Evolutionary conservation across 768 basidiomycete species (phyloP), one percentile per base, ranked within the genome.

Genomic region (Suillus hirtellus): DNA sequence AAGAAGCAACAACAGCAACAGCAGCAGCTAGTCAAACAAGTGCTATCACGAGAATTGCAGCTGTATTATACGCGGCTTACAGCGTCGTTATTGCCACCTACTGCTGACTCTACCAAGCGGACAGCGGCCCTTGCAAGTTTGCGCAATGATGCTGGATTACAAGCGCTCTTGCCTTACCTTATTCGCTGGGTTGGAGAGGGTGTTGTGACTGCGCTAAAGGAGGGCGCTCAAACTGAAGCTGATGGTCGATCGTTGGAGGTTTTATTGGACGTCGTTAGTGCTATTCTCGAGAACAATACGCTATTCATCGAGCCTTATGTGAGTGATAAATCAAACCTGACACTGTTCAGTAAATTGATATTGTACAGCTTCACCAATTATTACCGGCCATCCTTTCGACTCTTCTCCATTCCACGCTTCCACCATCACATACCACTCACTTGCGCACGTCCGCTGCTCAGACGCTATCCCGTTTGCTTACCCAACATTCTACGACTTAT

Each of bases 251-350:
- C 87, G 8, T 80, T 99, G 2, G 92, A 92, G 65, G 88, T 94
- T 35, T 78, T 95, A 64, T 77, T 99, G 65, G 93, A 95, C 65
- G 92, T 93, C 19, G 86, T 95, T 49, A 83, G 89, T 63, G 92
- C 95, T 2, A 80, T 98, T 15, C 77, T 97, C 56, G 90, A 92
- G 61, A 99, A 99, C 74, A 79, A 83, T 37, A 90, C 92, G 0
- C 79, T 99, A 6, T 98, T 98, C 72, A 87, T 98, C 27, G 97
- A 99, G 75, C 97, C 96, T 50, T 99, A 97, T 72, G 95, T 97
- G 70, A 72, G 93, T 82, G 35, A 27, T 11, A n/a, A 35, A 54
- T 10, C 10, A 4, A n/a, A 58, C 37, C 46, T 31, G 42, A 58
- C 42, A 6, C 17, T 3, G 53, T 47, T 35, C 61, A 47, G 42